A percentile compares a stretch with the other conserved stretches of the same genome.
phyloP scores from a whole-genome alignment of 129 eudicot species.

The Chrysanthemum seticuspe region DNA sequence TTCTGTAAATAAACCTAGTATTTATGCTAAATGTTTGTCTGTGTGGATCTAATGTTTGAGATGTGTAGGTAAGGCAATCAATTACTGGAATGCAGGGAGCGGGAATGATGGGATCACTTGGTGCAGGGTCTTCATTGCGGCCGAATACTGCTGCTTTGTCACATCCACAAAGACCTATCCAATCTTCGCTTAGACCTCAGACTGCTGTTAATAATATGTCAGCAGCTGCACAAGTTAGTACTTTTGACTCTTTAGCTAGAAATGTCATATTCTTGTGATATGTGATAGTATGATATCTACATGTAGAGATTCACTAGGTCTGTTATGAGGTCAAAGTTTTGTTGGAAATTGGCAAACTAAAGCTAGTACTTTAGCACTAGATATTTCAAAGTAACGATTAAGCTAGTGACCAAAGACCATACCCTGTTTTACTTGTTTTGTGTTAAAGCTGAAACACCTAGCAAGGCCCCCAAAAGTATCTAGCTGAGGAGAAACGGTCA shows the following conservation, averaged over 20 bases:
- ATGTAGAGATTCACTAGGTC: too few relatives aligned
- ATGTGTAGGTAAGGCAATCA: conserved; percentile 50
- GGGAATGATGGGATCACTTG: conserved; percentile 70
- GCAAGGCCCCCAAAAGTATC: neutral
- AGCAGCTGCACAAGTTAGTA: conserved; percentile 63
- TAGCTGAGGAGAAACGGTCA: neutral
- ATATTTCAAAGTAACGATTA: neutral
- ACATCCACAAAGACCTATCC: conserved; percentile 65
- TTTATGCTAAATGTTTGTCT: conserved; percentile 1
- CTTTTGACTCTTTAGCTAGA: neutral
- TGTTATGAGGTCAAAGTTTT: too few relatives aligned
- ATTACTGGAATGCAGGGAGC: conserved; percentile 55
- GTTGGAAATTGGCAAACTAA: too few relatives aligned
- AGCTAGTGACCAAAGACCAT: neutral
- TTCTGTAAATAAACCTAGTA: neutral
- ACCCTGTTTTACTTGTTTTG: neutral
- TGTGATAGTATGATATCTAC: neutral
- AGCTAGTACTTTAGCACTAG: neutral
- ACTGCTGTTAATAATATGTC: conserved; percentile 44
- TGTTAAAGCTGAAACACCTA: neutral
- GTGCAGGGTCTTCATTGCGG: conserved; percentile 59
- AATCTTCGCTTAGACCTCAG: conserved; percentile 66
- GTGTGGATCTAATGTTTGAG: neutral
- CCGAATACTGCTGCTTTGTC: conserved; percentile 50
- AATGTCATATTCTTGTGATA: neutral